Base-by-base conservation (phyloP, 148 eudicot genomes). In the Camellia sinensis region DNA sequence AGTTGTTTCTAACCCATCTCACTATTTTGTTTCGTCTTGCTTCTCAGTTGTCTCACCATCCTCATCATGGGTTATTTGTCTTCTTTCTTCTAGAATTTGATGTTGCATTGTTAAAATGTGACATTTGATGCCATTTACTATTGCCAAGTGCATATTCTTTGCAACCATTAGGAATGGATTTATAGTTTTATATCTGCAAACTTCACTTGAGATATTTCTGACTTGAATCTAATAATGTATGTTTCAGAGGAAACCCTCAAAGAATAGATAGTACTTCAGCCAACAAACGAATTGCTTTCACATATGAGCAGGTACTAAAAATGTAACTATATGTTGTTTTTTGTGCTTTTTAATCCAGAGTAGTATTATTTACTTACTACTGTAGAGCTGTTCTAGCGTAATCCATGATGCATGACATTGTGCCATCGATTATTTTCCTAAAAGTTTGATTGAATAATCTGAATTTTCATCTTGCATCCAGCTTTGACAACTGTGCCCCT, bases 241-340 rank as follows among this genome's bases (percentile, higher is more conserved):
- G 70, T 82, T 75, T 68, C 92, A 96, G 99, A 85, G 95, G 89
- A 64, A 96, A 96, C 70, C 99, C 99, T 48, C 99, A 96, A 82
- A 84, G 99, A 86, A 91, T 96, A 76, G 99, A 96, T 80, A 88
- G 87, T 66, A 89, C 82, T 59, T 92, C 94, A 70, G 88, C 99
- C 43, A 94, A 89, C 85, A 96, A 91, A 86, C 83, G 99, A 85
- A 88, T 92, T 83, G 89, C 87, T 81, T 96, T 96, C 86, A 88
- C 95, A 41, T 94, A 93, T 86, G 99, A 96, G 85, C 99, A 96
- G 98, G 99, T 94, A 89, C 50, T 52, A 40, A 14, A 70, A 65
- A 40, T 57, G 17, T 57, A 41, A 50, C 56, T 68, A 37, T 74
- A 17, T 54, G 50, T 43, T 74, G 76, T 71, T 44, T 44, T 41